A percentile compares a stretch with the other conserved stretches of the same genome.
Conservation (phyloP, 345 rosid genomes). For the Eucalyptus cladocalyx region DNA sequence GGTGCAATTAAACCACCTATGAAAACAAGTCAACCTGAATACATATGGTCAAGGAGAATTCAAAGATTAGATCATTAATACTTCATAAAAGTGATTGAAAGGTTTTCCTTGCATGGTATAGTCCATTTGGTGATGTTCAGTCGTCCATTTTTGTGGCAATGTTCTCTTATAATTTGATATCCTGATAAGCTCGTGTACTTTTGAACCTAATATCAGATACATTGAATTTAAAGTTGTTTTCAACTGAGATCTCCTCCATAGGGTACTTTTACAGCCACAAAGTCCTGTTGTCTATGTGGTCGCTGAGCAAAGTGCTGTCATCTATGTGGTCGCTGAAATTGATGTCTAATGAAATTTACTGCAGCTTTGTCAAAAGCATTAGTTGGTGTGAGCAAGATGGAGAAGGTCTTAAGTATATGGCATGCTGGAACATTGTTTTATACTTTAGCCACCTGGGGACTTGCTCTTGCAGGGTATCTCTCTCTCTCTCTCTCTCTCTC, state of each 20-base stretch:
- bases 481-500: not conserved
- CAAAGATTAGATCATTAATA: not conserved
- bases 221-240: not conserved
- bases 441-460: constrained; percentile 80
- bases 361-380: constrained; percentile 69
- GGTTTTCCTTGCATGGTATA: not conserved
- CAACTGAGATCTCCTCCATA: not conserved
- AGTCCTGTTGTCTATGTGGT: not conserved
- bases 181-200: not conserved
- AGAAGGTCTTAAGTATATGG: constrained; percentile 67
- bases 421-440: constrained; percentile 82
- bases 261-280: not conserved
- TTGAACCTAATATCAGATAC: not conserved
- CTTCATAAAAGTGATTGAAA: not conserved
- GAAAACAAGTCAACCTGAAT: not conserved
- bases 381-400: constrained; percentile 52
- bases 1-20: not conserved
- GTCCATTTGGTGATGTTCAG: not conserved
- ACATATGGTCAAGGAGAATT: not conserved
- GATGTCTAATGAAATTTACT: not conserved
- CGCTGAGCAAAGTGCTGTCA: not conserved
- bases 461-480: constrained; percentile 70
- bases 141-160: not conserved
- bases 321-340: not conserved
- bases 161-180: not conserved